phyloP scores from a whole-genome alignment of 305 asterid genomes.

The Fraxinus greggii region DNA sequence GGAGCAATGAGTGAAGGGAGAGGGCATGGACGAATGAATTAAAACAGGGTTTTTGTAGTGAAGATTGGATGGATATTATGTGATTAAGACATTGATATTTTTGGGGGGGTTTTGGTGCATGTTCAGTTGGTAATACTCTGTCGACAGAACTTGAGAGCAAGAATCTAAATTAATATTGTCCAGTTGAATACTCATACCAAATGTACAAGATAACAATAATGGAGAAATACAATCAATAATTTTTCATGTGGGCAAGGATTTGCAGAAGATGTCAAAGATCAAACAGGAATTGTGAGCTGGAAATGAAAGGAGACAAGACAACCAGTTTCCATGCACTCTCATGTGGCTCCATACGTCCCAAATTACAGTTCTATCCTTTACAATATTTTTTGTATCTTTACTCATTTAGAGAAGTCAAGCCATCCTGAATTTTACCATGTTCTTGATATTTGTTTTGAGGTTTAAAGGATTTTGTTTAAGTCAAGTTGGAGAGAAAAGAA shows the following conservation, averaged over 20 bases:
- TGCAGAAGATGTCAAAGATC: conserved; percentile 43
- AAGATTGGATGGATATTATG: conserved; percentile 6
- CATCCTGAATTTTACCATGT: conserved; percentile 17
- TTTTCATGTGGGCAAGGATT: conserved; percentile 46
- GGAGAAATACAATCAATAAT: conserved; percentile 33
- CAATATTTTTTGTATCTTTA: neutral
- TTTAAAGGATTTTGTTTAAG: conserved; percentile 27
- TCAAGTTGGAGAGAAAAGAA: neutral
- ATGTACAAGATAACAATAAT: conserved; percentile 29
- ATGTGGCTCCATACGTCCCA: conserved; percentile 24
- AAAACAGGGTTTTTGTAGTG: conserved; percentile 37
- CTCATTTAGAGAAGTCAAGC: neutral
- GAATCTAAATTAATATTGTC: neutral
- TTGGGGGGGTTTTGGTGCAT: neutral
- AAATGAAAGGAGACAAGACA: conserved; percentile 41
- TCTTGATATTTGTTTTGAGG: conserved; percentile 19
- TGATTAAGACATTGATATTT: conserved; percentile 38
- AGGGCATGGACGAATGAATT: conserved; percentile 15
- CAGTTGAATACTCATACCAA: neutral
- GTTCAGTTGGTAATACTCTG: neutral
- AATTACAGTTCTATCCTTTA: conserved; percentile 8
- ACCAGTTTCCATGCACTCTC: conserved; percentile 28
- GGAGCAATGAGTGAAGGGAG: neutral
- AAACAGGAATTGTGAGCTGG: conserved; percentile 58
- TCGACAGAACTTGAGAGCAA: neutral